These are phyloP conservation scores for Globisporangium paroecandrum DNA, from an alignment of 352 stramenopile genomes.

Conservation along the genomic window DNA sequence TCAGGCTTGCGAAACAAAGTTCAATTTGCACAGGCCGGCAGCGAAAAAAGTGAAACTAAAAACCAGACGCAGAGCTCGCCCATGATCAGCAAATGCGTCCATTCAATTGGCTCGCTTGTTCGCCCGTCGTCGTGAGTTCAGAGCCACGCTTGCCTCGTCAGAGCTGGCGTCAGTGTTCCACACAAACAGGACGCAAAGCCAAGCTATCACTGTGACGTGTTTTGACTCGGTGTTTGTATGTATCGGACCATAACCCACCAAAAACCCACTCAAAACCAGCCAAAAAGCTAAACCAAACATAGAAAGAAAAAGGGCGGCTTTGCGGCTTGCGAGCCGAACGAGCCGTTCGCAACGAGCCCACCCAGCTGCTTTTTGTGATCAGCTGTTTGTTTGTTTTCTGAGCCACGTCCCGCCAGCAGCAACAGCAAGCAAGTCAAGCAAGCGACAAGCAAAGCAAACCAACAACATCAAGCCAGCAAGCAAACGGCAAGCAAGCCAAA, in stretches of 20 bases:
- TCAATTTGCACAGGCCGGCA: too few relatives aligned
- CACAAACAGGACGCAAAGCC: background rate
- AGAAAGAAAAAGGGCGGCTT: background rate
- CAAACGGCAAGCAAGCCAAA: background rate
- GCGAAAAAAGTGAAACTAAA: slow-evolving; percentile 5
- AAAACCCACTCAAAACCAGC: background rate
- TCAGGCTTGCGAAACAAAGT: too few relatives aligned
- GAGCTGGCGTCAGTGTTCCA: background rate
- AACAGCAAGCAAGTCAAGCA: background rate
- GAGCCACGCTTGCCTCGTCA: background rate
- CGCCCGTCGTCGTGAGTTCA: background rate
- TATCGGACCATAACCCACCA: background rate
- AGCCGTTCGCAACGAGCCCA: background rate
- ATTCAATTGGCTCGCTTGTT: slow-evolving; percentile 1
- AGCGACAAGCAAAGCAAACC: background rate
- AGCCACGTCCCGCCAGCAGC: background rate
- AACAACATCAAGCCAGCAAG: background rate
- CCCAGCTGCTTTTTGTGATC: background rate
- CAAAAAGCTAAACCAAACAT: background rate
- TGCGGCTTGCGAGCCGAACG: background rate
- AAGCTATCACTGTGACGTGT: background rate
- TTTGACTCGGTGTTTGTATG: background rate
- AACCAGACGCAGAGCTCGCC: slow-evolving; percentile 1
- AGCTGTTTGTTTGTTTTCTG: background rate
- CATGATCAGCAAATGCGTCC: background rate